phyloP scores from a whole-genome alignment of 805 yeast species.

The Candida nemodendra region DNA sequence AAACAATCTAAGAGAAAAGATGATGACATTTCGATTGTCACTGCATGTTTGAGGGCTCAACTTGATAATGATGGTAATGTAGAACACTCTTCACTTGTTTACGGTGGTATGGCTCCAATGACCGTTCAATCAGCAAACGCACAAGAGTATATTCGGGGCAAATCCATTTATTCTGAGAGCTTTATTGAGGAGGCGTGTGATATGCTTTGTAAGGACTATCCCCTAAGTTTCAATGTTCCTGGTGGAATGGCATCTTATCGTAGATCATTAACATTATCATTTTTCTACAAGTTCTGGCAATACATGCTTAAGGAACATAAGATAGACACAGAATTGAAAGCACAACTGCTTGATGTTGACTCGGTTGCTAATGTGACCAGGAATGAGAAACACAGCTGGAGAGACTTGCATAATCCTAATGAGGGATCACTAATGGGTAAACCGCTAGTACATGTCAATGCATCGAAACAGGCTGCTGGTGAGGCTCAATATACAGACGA shows the following conservation, averaged over 20 bases:
- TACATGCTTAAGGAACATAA: conserved; percentile 24
- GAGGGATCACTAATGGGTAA: conserved; percentile 40
- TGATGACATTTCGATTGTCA: conserved; percentile 50
- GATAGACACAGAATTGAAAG: conserved; percentile 3
- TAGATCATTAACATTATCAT: conserved; percentile 42
- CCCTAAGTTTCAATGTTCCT: conserved; percentile 42
- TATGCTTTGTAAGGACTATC: conserved; percentile 33
- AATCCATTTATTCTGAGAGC: conserved; percentile 21
- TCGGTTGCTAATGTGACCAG: conserved; percentile 37
- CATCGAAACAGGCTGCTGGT: conserved; percentile 46
- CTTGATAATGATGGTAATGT: conserved; percentile 25
- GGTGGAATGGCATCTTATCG: conserved; percentile 51
- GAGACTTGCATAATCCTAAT: conserved; percentile 39
- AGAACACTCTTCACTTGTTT: conserved; percentile 35
- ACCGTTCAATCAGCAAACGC: conserved; percentile 40
- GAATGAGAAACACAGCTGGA: conserved; percentile 35
- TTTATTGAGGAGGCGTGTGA: conserved; percentile 33
- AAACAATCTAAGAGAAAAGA: conserved; percentile 50
- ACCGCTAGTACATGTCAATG: conserved; percentile 43
- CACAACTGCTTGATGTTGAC: conserved; percentile 30
- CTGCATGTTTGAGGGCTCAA: conserved; percentile 37
- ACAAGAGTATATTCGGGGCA: conserved; percentile 23
- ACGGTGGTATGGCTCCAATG: conserved; percentile 50
- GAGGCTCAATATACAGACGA: conserved; percentile 47
- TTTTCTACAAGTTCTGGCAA: conserved; percentile 44